Conservation (phyloP, 2,329 filamentous ascomycete genomes). For the Xylariaceae sp. region DNA sequence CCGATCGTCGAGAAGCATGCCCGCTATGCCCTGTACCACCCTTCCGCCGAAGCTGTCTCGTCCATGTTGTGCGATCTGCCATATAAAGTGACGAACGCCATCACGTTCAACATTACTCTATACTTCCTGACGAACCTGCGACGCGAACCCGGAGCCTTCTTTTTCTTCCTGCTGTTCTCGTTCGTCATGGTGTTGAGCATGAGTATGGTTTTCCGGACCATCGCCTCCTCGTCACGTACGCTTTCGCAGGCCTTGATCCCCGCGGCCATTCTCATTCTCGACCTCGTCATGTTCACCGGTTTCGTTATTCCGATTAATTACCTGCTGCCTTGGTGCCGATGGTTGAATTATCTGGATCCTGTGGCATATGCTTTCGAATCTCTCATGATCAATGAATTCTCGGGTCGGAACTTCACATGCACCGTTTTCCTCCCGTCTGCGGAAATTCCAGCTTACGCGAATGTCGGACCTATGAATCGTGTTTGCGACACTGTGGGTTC, state of each 20-base stretch:
- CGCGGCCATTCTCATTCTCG: constrained; percentile 58
- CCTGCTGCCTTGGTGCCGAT: constrained; percentile 77
- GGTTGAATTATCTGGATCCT: constrained; percentile 79
- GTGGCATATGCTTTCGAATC: constrained; percentile 77
- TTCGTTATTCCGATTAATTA: constrained; percentile 63
- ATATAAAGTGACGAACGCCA: constrained; percentile 70
- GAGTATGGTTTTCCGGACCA: constrained; percentile 82
- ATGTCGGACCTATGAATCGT: constrained; percentile 36
- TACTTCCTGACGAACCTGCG: constrained; percentile 87
- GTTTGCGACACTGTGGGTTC: constrained; percentile 61
- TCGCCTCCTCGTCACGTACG: constrained; percentile 71
- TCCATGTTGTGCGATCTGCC: constrained; percentile 86
- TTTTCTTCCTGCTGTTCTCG: constrained; percentile 77
- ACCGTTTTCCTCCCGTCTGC: constrained; percentile 40
- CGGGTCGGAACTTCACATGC: constrained; percentile 56
- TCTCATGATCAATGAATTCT: constrained; percentile 81
- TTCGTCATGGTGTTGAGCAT: constrained; percentile 71
- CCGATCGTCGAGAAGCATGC: constrained; percentile 89
- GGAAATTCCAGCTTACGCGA: constrained; percentile 34
- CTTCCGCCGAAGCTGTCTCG: constrained; percentile 79
- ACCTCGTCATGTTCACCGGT: constrained; percentile 66
- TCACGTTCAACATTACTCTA: constrained; percentile 73
- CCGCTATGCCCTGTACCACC: constrained; percentile 84
- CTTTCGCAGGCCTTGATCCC: constrained; percentile 61
- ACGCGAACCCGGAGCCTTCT: constrained; percentile 71